Evolutionary conservation across 768 basidiomycete species (phyloP), one percentile per base, ranked within the genome.

Genomic region (Lactarius indigo): DNA sequence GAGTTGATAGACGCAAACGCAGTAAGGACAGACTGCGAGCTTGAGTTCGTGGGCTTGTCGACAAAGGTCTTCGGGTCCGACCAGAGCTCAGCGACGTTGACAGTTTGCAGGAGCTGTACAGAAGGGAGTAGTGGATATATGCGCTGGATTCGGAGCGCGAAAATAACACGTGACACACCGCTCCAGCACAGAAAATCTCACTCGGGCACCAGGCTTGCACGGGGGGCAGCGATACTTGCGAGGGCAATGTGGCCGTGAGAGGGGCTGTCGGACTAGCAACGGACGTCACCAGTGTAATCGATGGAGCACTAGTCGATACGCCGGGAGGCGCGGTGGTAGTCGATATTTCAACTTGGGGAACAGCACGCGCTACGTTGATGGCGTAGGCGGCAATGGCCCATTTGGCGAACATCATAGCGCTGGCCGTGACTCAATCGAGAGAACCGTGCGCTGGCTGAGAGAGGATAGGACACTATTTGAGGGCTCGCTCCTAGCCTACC

Each of bases 11-110:
- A 78, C 63, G 73, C 72, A 71, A 93, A 97, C 69, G 89, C 90
- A 0, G 83, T 75, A 57, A 95, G 79, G 17, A 94, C 92, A 60
- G 81, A 79, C 70, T 87, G 85, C 1, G 88, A 73, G 0, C 82
- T 76, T 71, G 87, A 86, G 73, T 79, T 82, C 1, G 94, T 96
- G 2, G 94, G 94, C 81, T 95, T 80, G 81, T 96, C 95, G 9
- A 91, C 90, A 75, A 96, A 88, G 0, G 92, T 95, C 78, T 97
- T 96, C 56, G 88, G 86, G 76, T 97, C 95, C 0, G 82, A 74
- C 73, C 83, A 97, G 31, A 90, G 77, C 50, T 82, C 75, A 0
- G 94, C 92, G 67, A 96, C 71, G 74, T 94, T 89, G 67, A 96
- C 87, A 1, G 91, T 89, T 84, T 96, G 94, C 30, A 97, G 80